Base-by-base conservation (phyloP, 345 rosid species). In the Mangifera indica region DNA sequence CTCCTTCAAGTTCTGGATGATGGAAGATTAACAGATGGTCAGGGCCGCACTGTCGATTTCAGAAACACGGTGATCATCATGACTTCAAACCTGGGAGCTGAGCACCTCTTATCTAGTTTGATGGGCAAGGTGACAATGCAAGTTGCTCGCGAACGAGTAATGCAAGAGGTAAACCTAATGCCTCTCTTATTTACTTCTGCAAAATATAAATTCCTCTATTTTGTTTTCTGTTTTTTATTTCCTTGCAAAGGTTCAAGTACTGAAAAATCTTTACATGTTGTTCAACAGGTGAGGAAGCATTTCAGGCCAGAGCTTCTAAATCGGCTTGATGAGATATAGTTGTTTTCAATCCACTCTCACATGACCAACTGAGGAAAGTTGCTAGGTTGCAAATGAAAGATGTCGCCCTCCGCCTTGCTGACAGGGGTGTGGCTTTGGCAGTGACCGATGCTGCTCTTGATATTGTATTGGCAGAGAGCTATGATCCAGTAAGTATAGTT, bases 71-170 rank as follows among this genome's bases (percentile, higher is more conserved):
- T 94, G 20, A 90, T 94, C 14, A 89, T 94, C 66, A 89, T 94
- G 99, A 94, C 99, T 0, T 94, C 99, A 0, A 92, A 94, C 81
- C 92, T 94, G 18, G 98, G 98, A 7, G 97, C 97, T 0, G 99
- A 94, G 60, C 92, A 90, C 56, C 89, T 94, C 18, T 79, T 94
- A 0, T 79, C 92, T 3, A 96, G 98, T 1, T 64, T 94, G 7
- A 81, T 69, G 1, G 98, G 98, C 37, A 89, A 92, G 68, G 84
- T 82, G 49, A 1, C 98, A 1, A 90, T 94, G 89, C 86, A 94
- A 75, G 96, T 74, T 61, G 99, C 99, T 21, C 85, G 91, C 0
- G 96, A 90, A 5, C 76, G 84, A 32, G 99, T 94, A 18, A 80
- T 90, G 93, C 92, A 82, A 67, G 98, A 92, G 88, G 95, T 87